Conservation (phyloP, 1,284 basidiomycete genomes). For the Hymenochaete sp. region DNA sequence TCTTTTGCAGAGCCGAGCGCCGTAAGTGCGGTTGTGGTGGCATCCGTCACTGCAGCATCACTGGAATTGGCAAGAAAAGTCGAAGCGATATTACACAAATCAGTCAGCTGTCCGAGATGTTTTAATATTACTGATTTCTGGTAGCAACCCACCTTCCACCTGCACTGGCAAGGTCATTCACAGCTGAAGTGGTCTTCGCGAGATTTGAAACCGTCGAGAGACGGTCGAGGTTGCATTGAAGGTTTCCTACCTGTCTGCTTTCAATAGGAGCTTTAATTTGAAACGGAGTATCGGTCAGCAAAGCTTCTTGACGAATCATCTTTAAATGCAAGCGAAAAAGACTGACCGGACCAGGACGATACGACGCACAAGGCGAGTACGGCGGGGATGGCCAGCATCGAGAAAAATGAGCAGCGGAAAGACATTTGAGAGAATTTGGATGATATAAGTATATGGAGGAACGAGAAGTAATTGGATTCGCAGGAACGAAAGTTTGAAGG, state of each 20-base stretch:
- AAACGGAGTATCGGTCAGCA: neutral
- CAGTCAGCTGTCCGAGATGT: neutral
- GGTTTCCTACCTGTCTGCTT: constrained; percentile 13
- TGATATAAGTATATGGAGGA: neutral
- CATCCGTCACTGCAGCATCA: constrained; percentile 24
- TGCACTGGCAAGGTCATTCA: constrained; percentile 9
- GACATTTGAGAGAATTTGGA: constrained; percentile 3
- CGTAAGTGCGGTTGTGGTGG: constrained; percentile 23
- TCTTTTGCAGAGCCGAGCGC: constrained; percentile 27
- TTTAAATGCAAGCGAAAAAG: neutral
- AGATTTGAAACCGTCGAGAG: constrained; percentile 9
- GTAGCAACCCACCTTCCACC: constrained; percentile 6
- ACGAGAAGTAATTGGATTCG: constrained; percentile 2
- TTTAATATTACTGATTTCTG: neutral
- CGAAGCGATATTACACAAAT: neutral
- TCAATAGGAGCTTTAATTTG: neutral
- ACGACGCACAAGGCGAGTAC: constrained; percentile 9
- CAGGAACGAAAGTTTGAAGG: constrained; percentile 5
- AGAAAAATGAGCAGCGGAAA: constrained; percentile 4
- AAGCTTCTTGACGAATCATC: neutral
- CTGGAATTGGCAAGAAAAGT: constrained; percentile 19
- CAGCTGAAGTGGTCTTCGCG: constrained; percentile 11
- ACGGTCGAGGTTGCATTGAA: constrained; percentile 17
- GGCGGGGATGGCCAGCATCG: constrained; percentile 5
- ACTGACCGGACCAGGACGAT: constrained; percentile 5